These are phyloP conservation scores for Ceraceosorus guamensis DNA, from an alignment of 1,284 basidiomycete genomes.

Conservation along the genomic window DNA sequence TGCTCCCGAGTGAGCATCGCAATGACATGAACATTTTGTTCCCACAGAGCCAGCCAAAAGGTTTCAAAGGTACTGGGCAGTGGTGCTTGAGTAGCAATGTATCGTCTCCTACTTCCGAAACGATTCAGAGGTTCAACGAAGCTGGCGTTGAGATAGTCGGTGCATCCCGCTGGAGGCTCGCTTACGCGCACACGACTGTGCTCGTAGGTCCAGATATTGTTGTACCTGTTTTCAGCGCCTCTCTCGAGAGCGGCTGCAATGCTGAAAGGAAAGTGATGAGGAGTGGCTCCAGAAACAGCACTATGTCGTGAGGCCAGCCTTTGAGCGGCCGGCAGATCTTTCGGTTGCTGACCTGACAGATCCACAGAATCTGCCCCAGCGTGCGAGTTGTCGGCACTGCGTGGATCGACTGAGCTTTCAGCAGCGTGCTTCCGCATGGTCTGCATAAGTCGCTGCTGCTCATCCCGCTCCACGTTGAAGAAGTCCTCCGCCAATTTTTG, in stretches of 20 bases:
- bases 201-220: conserved; percentile 95
- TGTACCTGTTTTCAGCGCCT: conserved; percentile 75
- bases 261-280: conserved; percentile 68
- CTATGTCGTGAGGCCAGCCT: conserved; percentile 2
- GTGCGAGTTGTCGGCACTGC: not conserved
- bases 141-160: conserved; percentile 43
- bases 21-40: conserved; percentile 55
- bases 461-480: conserved; percentile 78
- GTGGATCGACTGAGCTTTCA: conserved; percentile 14
- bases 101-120: conserved; percentile 53
- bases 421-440: conserved; percentile 83
- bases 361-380: not conserved
- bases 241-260: conserved; percentile 94
- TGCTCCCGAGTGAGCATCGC: conserved; percentile 80
- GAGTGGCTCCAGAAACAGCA: not conserved
- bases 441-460: conserved; percentile 78
- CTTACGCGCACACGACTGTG: conserved; percentile 54
- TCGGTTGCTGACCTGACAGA: not conserved
- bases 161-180: not conserved
- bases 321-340: not conserved
- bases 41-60: conserved; percentile 73
- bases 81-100: conserved; percentile 95
- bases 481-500: conserved; percentile 81
- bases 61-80: conserved; percentile 79
- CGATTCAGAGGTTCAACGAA: conserved; percentile 31